These are phyloP conservation scores for Botryobasidium botryosum DNA, from an alignment of 768 basidiomycete species.

Conservation along the genomic window DNA sequence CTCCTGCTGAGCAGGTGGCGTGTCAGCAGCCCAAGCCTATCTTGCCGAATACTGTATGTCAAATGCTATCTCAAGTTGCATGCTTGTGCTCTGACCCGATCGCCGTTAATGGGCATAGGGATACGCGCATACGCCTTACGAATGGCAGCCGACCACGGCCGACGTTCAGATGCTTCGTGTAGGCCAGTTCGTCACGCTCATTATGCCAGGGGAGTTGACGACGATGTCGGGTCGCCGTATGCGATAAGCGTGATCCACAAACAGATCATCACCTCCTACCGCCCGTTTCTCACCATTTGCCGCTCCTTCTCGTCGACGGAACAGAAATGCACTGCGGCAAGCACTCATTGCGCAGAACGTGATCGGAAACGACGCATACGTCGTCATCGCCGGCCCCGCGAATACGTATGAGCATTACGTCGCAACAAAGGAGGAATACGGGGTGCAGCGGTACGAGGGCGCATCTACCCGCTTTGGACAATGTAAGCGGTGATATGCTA, in stretches of 20 bases:
- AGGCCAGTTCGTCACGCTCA: constrained; percentile 57
- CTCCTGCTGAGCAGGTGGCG: constrained; percentile 40
- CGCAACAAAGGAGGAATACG: constrained; percentile 55
- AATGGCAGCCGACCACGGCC: constrained; percentile 58
- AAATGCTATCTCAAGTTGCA: no score
- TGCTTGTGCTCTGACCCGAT: no score
- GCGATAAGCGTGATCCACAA: constrained; percentile 40
- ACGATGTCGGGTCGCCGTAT: constrained; percentile 70
- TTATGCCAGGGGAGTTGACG: constrained; percentile 64
- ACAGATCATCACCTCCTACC: no score
- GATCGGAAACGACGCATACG: constrained; percentile 49
- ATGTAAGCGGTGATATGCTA: constrained; percentile 27
- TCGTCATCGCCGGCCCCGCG: constrained; percentile 63
- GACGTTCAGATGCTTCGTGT: constrained; percentile 63
- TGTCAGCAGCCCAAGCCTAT: constrained; percentile 71
- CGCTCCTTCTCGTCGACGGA: no score
- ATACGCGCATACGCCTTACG: constrained; percentile 46
- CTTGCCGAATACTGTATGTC: constrained; percentile 48
- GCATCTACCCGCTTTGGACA: constrained; percentile 65
- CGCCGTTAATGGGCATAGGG: no score
- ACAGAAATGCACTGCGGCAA: constrained; percentile 48
- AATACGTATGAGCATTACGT: constrained; percentile 50
- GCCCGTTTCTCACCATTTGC: no score
- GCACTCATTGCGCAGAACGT: constrained; percentile 45
- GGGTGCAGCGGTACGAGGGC: constrained; percentile 63